phyloP scores from a whole-genome alignment of 163 green algal species.

The Chlorella variabilis region DNA sequence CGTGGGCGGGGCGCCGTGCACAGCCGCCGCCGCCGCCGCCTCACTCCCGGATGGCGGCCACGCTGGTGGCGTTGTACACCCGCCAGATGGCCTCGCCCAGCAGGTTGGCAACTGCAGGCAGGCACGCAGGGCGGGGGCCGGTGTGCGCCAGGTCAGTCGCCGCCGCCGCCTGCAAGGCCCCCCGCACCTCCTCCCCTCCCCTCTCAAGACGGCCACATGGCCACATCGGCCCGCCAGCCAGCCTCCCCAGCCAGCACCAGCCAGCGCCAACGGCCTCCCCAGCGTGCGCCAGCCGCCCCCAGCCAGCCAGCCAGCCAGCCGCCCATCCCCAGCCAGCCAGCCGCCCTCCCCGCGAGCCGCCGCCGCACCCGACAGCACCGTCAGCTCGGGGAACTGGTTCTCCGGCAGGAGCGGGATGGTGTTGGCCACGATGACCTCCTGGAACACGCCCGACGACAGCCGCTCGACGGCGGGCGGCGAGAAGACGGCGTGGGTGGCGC shows the following conservation, averaged over 20 bases:
- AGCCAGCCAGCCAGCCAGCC: too few relatives aligned
- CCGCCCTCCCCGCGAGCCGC: too few relatives aligned
- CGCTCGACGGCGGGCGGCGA: slow-evolving; percentile 94
- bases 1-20: too few relatives aligned
- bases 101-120: slow-evolving; percentile 89
- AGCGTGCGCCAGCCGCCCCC: too few relatives aligned
- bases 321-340: too few relatives aligned
- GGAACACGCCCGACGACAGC: slow-evolving; percentile 79
- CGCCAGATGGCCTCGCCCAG: slow-evolving; percentile 98
- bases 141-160: background rate
- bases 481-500: slow-evolving; percentile 97
- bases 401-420: slow-evolving; percentile 87
- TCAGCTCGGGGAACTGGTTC: slow-evolving; percentile 92
- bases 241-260: too few relatives aligned
- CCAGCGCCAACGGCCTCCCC: too few relatives aligned
- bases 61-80: slow-evolving; percentile 92
- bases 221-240: too few relatives aligned
- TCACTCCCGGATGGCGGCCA: slow-evolving; percentile 68
- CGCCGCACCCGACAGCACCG: slow-evolving; percentile 81
- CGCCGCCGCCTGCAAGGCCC: too few relatives aligned
- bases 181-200: too few relatives aligned
- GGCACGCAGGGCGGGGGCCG: background rate
- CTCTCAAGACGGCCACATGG: too few relatives aligned
- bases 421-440: slow-evolving; percentile 99
- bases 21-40: too few relatives aligned